Percentiles rank a stretch among this genome's conserved stretches.
Evolutionary conservation across 306 rosid genomes (phyloP).

Genomic region (Psophocarpus tetragonolobus): DNA sequence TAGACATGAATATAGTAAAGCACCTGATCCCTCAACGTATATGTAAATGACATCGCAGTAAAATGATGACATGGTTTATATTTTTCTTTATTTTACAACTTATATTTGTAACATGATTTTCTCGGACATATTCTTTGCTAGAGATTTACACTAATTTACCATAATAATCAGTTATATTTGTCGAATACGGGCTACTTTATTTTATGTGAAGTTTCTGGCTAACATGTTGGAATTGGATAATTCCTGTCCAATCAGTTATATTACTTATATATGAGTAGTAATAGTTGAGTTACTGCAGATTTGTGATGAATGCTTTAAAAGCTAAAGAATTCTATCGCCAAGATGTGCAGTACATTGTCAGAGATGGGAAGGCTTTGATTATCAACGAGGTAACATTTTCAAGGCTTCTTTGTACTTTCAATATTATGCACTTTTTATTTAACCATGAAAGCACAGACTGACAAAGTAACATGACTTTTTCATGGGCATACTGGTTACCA

Average conservation of each 20-base stretch:
- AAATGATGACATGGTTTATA: not conserved
- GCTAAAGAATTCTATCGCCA: constrained; percentile 94
- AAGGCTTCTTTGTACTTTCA: constrained; percentile 28
- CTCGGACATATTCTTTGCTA: not conserved
- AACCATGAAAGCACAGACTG: not conserved
- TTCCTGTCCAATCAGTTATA: constrained; percentile 18
- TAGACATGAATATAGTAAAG: not conserved
- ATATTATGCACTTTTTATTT: not conserved
- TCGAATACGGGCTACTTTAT: constrained; percentile 15
- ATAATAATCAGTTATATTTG: not conserved
- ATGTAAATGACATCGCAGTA: not conserved
- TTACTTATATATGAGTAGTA: constrained; percentile 15
- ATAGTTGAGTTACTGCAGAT: constrained; percentile 61
- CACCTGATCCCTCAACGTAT: not conserved
- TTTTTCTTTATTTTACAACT: constrained; percentile 14
- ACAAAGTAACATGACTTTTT: not conserved
- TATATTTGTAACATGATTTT: constrained; percentile 9
- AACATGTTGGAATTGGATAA: constrained; percentile 20
- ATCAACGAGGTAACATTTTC: constrained; percentile 77
- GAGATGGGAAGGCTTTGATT: constrained; percentile 94
- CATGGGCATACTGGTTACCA: not conserved
- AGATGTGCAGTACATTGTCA: constrained; percentile 91
- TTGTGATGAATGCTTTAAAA: constrained; percentile 93
- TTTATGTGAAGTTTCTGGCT: constrained; percentile 16
- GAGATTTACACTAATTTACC: not conserved